A percentile compares a stretch with the other conserved stretches of the same genome.
These are phyloP conservation scores for Coniella lustricola DNA, from an alignment of 2,329 filamentous ascomycete species.

Conservation along the genomic window DNA sequence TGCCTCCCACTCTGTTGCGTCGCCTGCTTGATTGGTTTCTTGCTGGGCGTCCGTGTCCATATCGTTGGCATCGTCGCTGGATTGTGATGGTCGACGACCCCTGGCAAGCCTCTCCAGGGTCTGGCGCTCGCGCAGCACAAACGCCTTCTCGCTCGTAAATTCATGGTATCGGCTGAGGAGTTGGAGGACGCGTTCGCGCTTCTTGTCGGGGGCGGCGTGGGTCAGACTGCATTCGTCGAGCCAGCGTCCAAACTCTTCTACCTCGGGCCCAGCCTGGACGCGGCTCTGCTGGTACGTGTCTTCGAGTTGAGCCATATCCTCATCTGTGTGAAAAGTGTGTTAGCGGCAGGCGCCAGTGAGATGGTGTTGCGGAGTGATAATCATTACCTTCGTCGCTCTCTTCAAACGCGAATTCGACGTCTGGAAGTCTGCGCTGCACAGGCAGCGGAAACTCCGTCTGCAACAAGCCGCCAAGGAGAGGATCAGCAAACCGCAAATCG, in stretches of 20 bases:
- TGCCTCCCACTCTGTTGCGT: conserved; percentile 62
- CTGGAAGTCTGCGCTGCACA: conserved; percentile 16
- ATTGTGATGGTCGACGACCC: conserved; percentile 20
- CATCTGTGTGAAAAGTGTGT: conserved; percentile 6
- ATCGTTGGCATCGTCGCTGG: conserved; percentile 39
- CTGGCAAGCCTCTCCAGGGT: conserved; percentile 26
- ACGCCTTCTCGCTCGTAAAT: conserved; percentile 41
- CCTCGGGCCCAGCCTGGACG: conserved; percentile 68
- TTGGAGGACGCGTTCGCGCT: conserved; percentile 59
- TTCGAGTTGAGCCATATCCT: conserved; percentile 26
- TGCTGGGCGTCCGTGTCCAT: conserved; percentile 51
- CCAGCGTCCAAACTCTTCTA: conserved; percentile 77
- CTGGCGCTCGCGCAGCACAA: conserved; percentile 35
- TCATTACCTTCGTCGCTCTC: conserved; percentile 17
- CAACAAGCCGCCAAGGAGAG: conserved; percentile 2
- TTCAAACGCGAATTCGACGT: conserved; percentile 9
- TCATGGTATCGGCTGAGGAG: conserved; percentile 60
- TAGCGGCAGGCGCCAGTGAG: neutral
- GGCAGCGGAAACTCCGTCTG: conserved; percentile 10
- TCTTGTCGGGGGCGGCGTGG: conserved; percentile 42
- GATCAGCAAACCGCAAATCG: conserved; percentile 3
- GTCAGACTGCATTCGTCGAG: conserved; percentile 66
- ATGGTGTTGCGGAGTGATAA: neutral
- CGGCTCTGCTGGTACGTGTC: conserved; percentile 24
- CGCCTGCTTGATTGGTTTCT: conserved; percentile 28